Evolutionary conservation across 2,329 filamentous ascomycete species (phyloP).

Genomic region (Biscogniauxia sp.): DNA sequence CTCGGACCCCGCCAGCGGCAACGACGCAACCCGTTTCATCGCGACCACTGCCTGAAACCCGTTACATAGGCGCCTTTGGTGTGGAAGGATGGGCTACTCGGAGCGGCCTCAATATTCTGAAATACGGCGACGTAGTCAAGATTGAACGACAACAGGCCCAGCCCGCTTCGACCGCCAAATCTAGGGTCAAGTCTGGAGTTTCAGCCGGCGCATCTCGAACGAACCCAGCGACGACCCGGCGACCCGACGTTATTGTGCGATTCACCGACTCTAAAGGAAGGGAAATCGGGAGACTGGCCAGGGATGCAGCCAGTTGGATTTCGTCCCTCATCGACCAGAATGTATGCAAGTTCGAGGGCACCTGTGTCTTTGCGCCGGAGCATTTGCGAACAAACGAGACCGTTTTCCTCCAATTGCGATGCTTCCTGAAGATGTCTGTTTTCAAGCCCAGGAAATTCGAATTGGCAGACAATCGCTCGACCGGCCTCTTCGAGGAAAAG

Average conservation of each 20-base stretch:
- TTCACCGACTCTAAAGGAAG: slow-evolving; percentile 78
- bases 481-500: slow-evolving; percentile 75
- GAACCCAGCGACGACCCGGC: slow-evolving; percentile 56
- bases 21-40: slow-evolving; percentile 7
- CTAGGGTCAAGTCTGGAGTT: slow-evolving; percentile 41
- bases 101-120: slow-evolving; percentile 72
- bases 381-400: slow-evolving; percentile 86
- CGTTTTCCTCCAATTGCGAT: slow-evolving; percentile 83
- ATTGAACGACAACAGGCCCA: slow-evolving; percentile 85
- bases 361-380: slow-evolving; percentile 87
- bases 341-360: slow-evolving; percentile 81
- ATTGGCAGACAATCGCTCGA: slow-evolving; percentile 66
- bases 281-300: slow-evolving; percentile 83
- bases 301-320: slow-evolving; percentile 87
- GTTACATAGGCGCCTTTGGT: slow-evolving; percentile 91
- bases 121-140: slow-evolving; percentile 76
- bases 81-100: slow-evolving; percentile 89
- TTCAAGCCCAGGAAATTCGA: slow-evolving; percentile 67
- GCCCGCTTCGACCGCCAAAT: slow-evolving; percentile 42
- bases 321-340: slow-evolving; percentile 89
- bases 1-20: slow-evolving; percentile 7
- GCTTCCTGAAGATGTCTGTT: slow-evolving; percentile 69
- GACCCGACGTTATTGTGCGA: slow-evolving; percentile 83
- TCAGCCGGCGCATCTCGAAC: slow-evolving; percentile 34
- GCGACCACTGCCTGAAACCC: slow-evolving; percentile 36